Conservation (phyloP, 768 basidiomycete genomes). For the Calocybe indica region DNA sequence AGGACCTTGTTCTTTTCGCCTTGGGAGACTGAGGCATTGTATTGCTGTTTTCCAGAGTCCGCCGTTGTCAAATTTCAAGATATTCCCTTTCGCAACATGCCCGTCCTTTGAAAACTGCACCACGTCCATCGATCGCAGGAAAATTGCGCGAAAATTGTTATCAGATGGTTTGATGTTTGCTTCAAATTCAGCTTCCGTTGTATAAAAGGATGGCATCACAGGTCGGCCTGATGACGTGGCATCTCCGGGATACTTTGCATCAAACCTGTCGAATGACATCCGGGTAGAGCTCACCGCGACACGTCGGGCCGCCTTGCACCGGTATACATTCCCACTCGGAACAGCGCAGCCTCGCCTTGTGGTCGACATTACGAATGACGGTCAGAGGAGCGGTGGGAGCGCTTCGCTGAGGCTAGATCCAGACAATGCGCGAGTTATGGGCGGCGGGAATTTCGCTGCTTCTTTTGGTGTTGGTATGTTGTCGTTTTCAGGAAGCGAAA, state of each 20-base stretch:
- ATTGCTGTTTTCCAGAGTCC: conserved; percentile 26
- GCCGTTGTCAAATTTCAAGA: conserved; percentile 57
- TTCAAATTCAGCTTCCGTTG: no score
- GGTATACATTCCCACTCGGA: conserved; percentile 48
- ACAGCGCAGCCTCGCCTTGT: conserved; percentile 45
- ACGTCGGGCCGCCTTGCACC: conserved; percentile 52
- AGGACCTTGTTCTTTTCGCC: neutral
- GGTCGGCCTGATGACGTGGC: conserved; percentile 56
- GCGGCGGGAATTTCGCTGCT: conserved; percentile 41
- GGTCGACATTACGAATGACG: conserved; percentile 60
- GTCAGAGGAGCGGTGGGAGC: conserved; percentile 42
- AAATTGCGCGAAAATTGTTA: conserved; percentile 37
- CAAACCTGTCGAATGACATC: conserved; percentile 53
- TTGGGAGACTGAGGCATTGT: neutral
- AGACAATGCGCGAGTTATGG: conserved; percentile 40
- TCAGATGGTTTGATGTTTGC: conserved; percentile 33
- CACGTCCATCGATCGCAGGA: conserved; percentile 40
- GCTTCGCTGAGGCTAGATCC: conserved; percentile 45
- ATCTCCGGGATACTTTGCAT: conserved; percentile 61
- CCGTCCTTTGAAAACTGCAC: conserved; percentile 46
- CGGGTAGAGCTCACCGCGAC: conserved; percentile 58
- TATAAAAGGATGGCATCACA: conserved; percentile 10
- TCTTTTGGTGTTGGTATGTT: conserved; percentile 48
- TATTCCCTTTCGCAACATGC: conserved; percentile 49
- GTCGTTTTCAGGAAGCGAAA: neutral